These are phyloP conservation scores for Solanum piurae DNA, from an alignment of 257 asterid species.

Conservation along the genomic window DNA sequence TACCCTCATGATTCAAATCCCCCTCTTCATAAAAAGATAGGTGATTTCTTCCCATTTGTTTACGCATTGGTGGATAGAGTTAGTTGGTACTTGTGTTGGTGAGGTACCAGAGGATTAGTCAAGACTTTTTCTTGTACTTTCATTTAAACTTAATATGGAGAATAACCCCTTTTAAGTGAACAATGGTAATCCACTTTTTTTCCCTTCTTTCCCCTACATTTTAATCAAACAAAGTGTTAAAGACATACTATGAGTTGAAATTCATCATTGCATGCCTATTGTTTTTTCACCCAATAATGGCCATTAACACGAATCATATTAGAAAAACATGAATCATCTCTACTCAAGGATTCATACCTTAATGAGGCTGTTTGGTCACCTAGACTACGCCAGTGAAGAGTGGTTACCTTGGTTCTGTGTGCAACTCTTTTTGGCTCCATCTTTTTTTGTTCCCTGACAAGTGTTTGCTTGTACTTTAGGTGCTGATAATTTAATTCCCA, in stretches of 20 bases:
- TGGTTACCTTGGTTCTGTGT: background rate
- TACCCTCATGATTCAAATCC: background rate
- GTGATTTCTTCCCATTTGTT: background rate
- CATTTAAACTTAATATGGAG: background rate
- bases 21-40: background rate
- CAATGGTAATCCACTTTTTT: background rate
- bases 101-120: background rate
- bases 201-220: background rate
- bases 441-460: constrained; percentile 1
- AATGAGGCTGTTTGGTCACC: background rate
- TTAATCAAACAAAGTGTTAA: background rate
- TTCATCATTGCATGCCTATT: background rate
- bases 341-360: background rate
- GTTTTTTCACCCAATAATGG: background rate
- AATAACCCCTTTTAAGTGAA: background rate
- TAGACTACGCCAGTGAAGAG: background rate
- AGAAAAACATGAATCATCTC: background rate
- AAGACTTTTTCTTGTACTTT: background rate
- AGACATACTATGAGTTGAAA: background rate
- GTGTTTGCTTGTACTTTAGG: constrained; percentile 29
- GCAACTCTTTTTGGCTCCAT: background rate
- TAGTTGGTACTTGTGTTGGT: background rate
- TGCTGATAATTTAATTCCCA: constrained; percentile 87
- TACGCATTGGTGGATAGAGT: background rate
- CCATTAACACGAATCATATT: background rate